Conservation (phyloP, 306 rosid species). For the Bauhinia variegata region DNA sequence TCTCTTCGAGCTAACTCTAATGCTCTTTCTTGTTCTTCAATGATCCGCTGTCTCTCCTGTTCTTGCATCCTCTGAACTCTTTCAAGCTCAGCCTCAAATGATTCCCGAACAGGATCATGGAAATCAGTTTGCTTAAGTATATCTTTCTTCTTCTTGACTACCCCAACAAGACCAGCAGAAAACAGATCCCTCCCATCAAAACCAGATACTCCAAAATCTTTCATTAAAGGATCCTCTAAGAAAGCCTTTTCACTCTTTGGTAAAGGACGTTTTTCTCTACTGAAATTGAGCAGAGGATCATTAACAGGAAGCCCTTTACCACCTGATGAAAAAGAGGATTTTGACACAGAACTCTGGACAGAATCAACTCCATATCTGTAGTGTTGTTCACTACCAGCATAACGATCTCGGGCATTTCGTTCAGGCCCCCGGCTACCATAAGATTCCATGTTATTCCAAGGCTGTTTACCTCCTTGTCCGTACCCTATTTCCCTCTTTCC, state of each 20-base stretch:
- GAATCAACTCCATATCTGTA: slow-evolving; percentile 61
- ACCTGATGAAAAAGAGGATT: slow-evolving; percentile 60
- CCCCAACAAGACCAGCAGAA: slow-evolving; percentile 63
- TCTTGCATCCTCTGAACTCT: slow-evolving; percentile 98
- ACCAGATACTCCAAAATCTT: slow-evolving; percentile 66
- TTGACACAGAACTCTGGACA: slow-evolving; percentile 49
- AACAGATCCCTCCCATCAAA: slow-evolving; percentile 81
- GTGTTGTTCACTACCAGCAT: slow-evolving; percentile 56
- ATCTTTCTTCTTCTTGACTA: slow-evolving; percentile 91
- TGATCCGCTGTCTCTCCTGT: slow-evolving; percentile 73
- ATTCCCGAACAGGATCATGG: slow-evolving; percentile 92
- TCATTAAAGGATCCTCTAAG: slow-evolving; percentile 63
- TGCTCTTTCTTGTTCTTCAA: slow-evolving; percentile 89
- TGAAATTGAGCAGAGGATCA: slow-evolving; percentile 84
- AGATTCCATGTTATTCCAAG: slow-evolving; percentile 64
- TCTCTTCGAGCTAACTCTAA: slow-evolving; percentile 81
- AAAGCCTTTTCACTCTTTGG: slow-evolving; percentile 71
- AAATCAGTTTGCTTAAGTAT: slow-evolving; percentile 71
- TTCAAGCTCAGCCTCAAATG: slow-evolving; percentile 98
- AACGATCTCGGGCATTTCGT: slow-evolving; percentile 50
- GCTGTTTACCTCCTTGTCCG: slow-evolving; percentile 67
- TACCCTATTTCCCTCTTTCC: slow-evolving; percentile 66
- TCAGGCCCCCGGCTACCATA: slow-evolving; percentile 56
- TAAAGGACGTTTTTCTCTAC: slow-evolving; percentile 70
- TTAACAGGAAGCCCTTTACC: slow-evolving; percentile 64